Evolutionary conservation across 306 rosid species (phyloP).

Genomic region (Gynostemma pentaphyllum): DNA sequence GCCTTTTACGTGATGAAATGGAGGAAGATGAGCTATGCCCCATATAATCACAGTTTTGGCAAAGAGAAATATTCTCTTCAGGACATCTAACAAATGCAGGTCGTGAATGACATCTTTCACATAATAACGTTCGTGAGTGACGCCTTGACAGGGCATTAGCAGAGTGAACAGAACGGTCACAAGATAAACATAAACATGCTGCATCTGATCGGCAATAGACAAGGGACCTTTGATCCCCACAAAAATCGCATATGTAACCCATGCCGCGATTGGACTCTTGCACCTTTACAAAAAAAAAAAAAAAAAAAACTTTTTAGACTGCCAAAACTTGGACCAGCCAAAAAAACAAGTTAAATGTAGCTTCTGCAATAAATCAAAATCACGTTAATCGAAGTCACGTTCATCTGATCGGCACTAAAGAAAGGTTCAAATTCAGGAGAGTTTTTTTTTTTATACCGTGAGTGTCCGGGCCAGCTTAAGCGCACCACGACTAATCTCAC

Average conservation of each 20-base stretch:
- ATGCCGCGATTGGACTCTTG: constrained; percentile 26
- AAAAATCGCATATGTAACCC: constrained; percentile 87
- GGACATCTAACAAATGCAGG: constrained; percentile 73
- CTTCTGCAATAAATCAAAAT: constrained; percentile 2
- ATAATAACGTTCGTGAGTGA: constrained; percentile 68
- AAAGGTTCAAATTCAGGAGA: too few species aligned
- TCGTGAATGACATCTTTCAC: constrained; percentile 79
- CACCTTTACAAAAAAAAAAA: too few species aligned
- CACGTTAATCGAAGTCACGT: not conserved
- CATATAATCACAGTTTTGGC: constrained; percentile 93
- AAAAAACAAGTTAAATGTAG: not conserved
- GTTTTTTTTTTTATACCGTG: too few species aligned
- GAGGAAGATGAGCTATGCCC: constrained; percentile 54
- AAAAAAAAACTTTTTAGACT: constrained; percentile 18
- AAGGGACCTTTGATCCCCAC: constrained; percentile 77
- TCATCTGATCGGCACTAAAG: not conserved
- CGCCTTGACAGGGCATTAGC: constrained; percentile 93
- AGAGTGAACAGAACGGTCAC: constrained; percentile 91
- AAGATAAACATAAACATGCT: constrained; percentile 84
- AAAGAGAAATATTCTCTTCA: constrained; percentile 74
- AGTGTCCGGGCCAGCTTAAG: too few species aligned
- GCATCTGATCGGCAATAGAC: constrained; percentile 93
- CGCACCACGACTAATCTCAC: too few species aligned
- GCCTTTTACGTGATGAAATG: constrained; percentile 59
- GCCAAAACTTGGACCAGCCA: constrained; percentile 4